Evolutionary conservation across 805 yeast species (phyloP), one percentile per base, ranked within the genome.

Genomic region (Lachancea sp.): DNA sequence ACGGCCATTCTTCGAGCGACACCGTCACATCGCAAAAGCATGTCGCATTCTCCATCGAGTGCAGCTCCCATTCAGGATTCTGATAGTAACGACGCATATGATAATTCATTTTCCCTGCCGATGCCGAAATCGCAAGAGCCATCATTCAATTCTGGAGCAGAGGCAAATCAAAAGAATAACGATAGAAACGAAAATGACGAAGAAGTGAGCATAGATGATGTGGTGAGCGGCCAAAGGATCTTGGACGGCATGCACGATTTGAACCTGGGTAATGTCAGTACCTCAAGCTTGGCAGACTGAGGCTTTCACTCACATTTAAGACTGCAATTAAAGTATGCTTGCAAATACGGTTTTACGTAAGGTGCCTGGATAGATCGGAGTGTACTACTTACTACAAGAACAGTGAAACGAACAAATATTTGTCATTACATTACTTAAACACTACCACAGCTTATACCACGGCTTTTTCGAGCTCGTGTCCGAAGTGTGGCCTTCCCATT

Each of bases 31-130:
- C 22, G 25, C 43, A 22, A 20, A 20, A 18, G 15, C 5, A 38
- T 18, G 9, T 17, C 36, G 8, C 13, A 20, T 18, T 36, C 40
- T 7, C 13, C 33, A 15, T 25, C 42, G 19, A 22, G 36, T 18
- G 30, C 18, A 8, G 36, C 29, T n/a, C n/a, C 20, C 30, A 22
- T 30, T 12, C 16, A 19, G n/a, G 33, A 40, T 4, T 20, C 42
- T 33, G 20, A 26, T 10, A 36, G 38, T 25, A 36, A 48, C 33
- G 50, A 45, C 18, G 43, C 40, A n/a, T 49, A 49, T 30, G 78
- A 76, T 48, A 77, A 74, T 51, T 75, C 81, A 1, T 76, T 77
- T 54, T 74, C 80, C 1, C 53, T 77, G 41, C 81, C 81, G 35
- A 58, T 53, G 51, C 74, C 61, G 42, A 18, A 32, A 29, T 32